Percentiles rank a stretch among this genome's conserved stretches.
These are phyloP conservation scores for Neobulgaria alba DNA, from an alignment of 2,329 filamentous ascomycete species.

Conservation along the genomic window DNA sequence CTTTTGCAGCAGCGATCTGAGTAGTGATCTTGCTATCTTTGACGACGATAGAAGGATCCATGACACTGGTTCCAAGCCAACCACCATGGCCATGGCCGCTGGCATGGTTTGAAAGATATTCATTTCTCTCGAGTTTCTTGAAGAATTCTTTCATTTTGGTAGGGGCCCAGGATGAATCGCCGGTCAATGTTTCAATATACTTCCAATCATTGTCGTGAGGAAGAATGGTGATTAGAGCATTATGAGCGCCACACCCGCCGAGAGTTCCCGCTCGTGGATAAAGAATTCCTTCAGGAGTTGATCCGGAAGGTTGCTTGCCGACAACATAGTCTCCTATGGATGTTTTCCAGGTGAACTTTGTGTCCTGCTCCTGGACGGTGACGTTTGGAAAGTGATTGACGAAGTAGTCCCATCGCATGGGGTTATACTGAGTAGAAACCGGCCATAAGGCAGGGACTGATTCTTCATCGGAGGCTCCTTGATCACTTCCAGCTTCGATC, in stretches of 20 bases:
- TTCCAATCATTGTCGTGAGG: conserved; percentile 20
- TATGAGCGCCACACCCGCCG: conserved; percentile 25
- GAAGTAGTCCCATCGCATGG: conserved; percentile 41
- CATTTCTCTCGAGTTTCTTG: conserved; percentile 7
- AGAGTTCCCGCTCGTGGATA: conserved; percentile 27
- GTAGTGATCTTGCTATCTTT: conserved; percentile 7
- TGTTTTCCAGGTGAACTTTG: conserved; percentile 31
- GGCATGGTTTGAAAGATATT: conserved; percentile 6
- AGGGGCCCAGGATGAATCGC: conserved; percentile 19
- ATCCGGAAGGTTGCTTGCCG: conserved; percentile 20
- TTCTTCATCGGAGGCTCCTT: conserved; percentile 28
- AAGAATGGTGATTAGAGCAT: conserved; percentile 18
- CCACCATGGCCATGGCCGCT: conserved; percentile 16
- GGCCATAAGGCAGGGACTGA: neutral
- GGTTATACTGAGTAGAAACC: neutral
- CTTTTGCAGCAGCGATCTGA: conserved; percentile 10
- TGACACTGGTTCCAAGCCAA: conserved; percentile 3
- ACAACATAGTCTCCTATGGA: conserved; percentile 20
- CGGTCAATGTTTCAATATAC: conserved; percentile 16
- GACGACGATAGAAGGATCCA: conserved; percentile 1
- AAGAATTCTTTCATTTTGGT: conserved; percentile 21
- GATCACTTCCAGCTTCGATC: conserved; percentile 45
- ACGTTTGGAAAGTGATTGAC: conserved; percentile 13
- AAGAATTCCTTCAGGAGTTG: conserved; percentile 20
- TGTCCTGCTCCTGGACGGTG: conserved; percentile 10